A percentile compares a stretch with the other conserved stretches of the same genome.
These are phyloP conservation scores for Citeromyces hawaiiensis DNA, from an alignment of 1,139 yeast genomes.

Conservation along the genomic window DNA sequence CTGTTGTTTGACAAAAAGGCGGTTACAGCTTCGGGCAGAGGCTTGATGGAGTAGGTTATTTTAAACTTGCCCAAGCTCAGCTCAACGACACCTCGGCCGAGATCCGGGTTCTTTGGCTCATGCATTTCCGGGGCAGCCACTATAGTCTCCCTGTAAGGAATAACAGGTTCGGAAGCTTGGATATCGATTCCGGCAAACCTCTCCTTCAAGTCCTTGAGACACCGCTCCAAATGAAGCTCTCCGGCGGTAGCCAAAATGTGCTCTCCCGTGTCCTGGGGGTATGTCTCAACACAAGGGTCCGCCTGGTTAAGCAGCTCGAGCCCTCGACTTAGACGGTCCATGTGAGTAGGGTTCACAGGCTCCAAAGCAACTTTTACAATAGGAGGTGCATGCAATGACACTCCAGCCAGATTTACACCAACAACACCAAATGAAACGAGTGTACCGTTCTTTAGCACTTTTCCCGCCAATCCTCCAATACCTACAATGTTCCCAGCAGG, in stretches of 20 bases:
- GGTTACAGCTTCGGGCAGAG: conserved; percentile 41
- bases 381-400: conserved; percentile 60
- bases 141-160: conserved; percentile 88
- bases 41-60: conserved; percentile 32
- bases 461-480: conserved; percentile 79
- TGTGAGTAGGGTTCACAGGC: conserved; percentile 75
- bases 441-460: conserved; percentile 79
- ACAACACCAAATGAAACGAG: conserved; percentile 32
- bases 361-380: conserved; percentile 91
- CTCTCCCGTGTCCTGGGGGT: conserved; percentile 80
- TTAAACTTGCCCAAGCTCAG: conserved; percentile 19
- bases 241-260: conserved; percentile 92
- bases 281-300: conserved; percentile 87
- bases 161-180: conserved; percentile 80
- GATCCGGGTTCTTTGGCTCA: conserved; percentile 22
- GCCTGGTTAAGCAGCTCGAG: conserved; percentile 69
- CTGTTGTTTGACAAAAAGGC: conserved; percentile 37
- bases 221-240: conserved; percentile 83
- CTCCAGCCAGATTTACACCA: conserved; percentile 63
- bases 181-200: conserved; percentile 90
- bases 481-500: conserved; percentile 97
- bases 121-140: conserved; percentile 31
- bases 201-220: conserved; percentile 77
- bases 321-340: conserved; percentile 67
- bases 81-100: conserved; percentile 20